Evolutionary conservation across 139 green algal species (phyloP), one percentile per base, ranked within the genome.

Genomic region (Dunaliella primolecta): DNA sequence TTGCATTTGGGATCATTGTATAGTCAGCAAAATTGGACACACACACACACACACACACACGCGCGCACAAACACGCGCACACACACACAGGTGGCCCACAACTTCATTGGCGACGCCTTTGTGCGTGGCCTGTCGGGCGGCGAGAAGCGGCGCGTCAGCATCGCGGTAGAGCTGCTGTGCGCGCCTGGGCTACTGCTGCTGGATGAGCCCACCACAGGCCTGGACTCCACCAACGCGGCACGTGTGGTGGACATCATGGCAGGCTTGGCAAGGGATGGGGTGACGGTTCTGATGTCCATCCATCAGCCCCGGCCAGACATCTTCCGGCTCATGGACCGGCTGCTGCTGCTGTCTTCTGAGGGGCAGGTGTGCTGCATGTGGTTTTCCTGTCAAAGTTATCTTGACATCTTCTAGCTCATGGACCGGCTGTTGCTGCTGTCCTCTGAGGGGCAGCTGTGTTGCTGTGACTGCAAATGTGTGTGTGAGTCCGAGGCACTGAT

Each of bases 131-230:
- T 95, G 57, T 89, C 85, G 7, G 92, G 92, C 32, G 93, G 93
- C 36, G 91, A 96, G 88, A 93, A 93, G 78, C 89, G 92, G 0
- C 84, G 93, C 11, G 90, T 95, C 55, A 90, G 82, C 82, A 94
- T 96, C 78, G 93, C 86, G 27, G 89, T 89, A 15, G 92, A 96
- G 89, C 89, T 96, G 83, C 87, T 96, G 15, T 92, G 88, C 23
- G 83, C 86, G 29, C 94, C 94, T 1, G 88, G 87, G 1, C 75
- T 97, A 74, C 87, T 97, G 87, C 92, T 96, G 76, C 86, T 96
- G 85, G 94, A 97, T 86, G 94, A 97, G 91, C 94, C 94, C 75
- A 97, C 94, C 84, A 96, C 89, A 0, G 91, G 91, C 2, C 87
- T 93, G 35, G 90, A 93, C 87, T 89, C 84, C 78, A 95, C 88